phyloP scores from a whole-genome alignment of 1,139 yeast genomes.

The Taphrina communis region DNA sequence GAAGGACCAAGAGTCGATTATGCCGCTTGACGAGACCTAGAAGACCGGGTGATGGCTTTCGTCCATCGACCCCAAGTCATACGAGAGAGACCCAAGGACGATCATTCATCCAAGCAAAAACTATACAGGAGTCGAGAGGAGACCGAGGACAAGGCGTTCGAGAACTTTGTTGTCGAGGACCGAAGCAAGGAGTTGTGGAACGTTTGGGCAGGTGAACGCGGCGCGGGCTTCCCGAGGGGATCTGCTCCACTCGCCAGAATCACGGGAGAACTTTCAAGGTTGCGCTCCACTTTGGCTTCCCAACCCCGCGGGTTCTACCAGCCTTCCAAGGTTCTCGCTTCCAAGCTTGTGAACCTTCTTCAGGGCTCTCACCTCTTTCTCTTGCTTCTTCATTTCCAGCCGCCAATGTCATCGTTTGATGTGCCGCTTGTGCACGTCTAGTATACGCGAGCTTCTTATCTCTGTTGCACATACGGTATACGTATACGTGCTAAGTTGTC shows the following conservation, averaged over 20 bases:
- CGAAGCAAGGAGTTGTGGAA: conserved; percentile 12
- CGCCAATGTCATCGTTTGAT: neutral
- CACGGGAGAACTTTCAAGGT: too few relatives aligned
- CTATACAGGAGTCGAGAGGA: conserved; percentile 1
- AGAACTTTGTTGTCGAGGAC: conserved; percentile 1
- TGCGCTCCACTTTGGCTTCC: too few relatives aligned
- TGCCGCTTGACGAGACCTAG: neutral
- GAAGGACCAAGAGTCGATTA: neutral
- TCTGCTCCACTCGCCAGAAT: neutral
- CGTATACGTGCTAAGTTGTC: too few relatives aligned
- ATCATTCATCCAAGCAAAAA: neutral
- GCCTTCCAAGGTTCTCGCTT: too few relatives aligned
- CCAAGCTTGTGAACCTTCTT: too few relatives aligned
- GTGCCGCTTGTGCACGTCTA: too few relatives aligned
- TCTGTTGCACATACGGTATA: too few relatives aligned
- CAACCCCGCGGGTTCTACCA: too few relatives aligned
- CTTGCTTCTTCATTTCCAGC: neutral
- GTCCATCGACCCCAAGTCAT: conserved; percentile 1
- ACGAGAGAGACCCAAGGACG: neutral
- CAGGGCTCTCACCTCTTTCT: neutral
- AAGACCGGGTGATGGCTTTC: neutral
- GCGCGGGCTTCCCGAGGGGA: neutral
- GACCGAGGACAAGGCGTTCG: neutral
- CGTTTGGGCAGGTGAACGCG: conserved; percentile 6
- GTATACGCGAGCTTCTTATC: too few relatives aligned